Evolutionary conservation across 345 rosid genomes (phyloP).

Genomic region (Psidium guajava): DNA sequence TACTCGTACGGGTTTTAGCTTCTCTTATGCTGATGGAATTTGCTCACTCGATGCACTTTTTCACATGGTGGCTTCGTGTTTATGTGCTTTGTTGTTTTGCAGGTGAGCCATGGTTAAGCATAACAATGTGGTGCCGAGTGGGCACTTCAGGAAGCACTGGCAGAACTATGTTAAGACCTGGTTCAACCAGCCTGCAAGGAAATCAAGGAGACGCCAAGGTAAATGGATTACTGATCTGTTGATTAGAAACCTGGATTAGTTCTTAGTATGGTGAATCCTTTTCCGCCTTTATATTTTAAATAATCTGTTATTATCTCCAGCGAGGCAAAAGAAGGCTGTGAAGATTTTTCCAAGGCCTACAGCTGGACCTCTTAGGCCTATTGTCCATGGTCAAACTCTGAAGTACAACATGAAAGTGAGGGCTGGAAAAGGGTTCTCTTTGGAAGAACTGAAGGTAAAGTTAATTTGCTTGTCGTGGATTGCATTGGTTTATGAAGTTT

Average conservation of each 20-base stretch:
- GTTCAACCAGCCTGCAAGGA: slow-evolving; percentile 87
- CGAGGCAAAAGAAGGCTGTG: slow-evolving; percentile 36
- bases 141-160: slow-evolving; percentile 84
- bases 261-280: background rate
- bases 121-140: slow-evolving; percentile 59
- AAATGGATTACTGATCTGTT: background rate
- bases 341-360: slow-evolving; percentile 45
- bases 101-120: slow-evolving; percentile 61
- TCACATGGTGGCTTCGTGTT: background rate
- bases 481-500: background rate
- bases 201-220: slow-evolving; percentile 58
- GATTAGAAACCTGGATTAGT: background rate
- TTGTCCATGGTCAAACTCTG: slow-evolving; percentile 39
- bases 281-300: background rate
- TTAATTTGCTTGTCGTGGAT: background rate
- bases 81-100: background rate
- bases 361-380: slow-evolving; percentile 37
- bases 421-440: slow-evolving; percentile 38
- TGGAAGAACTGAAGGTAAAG: slow-evolving; percentile 39
- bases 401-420: slow-evolving; percentile 44
- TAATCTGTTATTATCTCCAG: slow-evolving; percentile 3
- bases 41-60: background rate
- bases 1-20: background rate
- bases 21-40: background rate
- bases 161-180: slow-evolving; percentile 77